Evolutionary conservation across 768 basidiomycete genomes (phyloP).

Genomic region (Albatrellus ellisii): DNA sequence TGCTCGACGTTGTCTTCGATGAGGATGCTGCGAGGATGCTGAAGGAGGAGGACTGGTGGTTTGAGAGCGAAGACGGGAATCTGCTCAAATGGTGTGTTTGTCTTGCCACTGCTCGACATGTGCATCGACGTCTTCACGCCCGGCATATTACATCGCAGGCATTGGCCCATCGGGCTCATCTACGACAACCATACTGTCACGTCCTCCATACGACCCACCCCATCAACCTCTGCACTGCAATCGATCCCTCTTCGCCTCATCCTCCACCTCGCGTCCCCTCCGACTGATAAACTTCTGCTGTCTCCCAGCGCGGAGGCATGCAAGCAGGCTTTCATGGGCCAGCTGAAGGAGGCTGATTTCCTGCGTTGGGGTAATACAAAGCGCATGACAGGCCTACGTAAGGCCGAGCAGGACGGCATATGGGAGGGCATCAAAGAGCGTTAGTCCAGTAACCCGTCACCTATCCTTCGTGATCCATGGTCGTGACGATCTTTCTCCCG

Average conservation of each 20-base stretch:
- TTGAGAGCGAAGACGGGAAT: constrained; percentile 77
- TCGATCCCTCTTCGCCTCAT: constrained; percentile 61
- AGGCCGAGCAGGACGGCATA: constrained; percentile 87
- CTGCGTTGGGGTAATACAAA: constrained; percentile 95
- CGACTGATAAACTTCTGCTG: constrained; percentile 73
- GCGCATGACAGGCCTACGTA: constrained; percentile 80
- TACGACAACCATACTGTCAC: constrained; percentile 77
- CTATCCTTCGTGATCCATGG: background rate
- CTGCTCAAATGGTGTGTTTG: constrained; percentile 67
- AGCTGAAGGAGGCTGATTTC: constrained; percentile 94
- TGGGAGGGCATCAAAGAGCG: constrained; percentile 97
- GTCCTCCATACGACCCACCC: constrained; percentile 32
- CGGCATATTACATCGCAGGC: constrained; percentile 40
- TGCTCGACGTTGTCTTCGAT: constrained; percentile 89
- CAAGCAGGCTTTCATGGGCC: constrained; percentile 91
- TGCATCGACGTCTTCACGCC: background rate
- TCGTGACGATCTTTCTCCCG: background rate
- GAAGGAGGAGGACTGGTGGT: constrained; percentile 95
- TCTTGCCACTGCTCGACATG: background rate
- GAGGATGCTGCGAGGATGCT: constrained; percentile 62
- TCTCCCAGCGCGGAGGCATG: constrained; percentile 74
- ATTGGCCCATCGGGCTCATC: constrained; percentile 94
- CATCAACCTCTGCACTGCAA: constrained; percentile 28
- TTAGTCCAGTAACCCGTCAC: constrained; percentile 27
- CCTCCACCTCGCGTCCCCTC: constrained; percentile 80